Base-by-base conservation (phyloP, 2,329 filamentous ascomycete genomes). In the Zelopaecilomyces penicillatus region DNA sequence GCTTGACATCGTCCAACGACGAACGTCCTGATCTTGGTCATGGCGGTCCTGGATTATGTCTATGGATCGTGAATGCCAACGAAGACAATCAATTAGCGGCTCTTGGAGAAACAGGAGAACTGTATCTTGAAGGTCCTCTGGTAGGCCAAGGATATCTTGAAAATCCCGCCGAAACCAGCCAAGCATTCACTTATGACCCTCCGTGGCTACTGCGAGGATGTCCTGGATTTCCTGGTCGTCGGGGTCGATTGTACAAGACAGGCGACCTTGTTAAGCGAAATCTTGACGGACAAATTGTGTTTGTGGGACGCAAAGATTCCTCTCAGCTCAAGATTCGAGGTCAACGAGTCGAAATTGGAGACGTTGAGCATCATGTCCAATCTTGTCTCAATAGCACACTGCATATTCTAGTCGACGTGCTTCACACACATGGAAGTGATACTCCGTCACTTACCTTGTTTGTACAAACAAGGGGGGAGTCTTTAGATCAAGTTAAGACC, bases 301-400 rank as follows among this genome's bases (percentile, higher is more conserved):
- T 65, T 44, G 51, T 73, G 43, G 73, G 73, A 38, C 63, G 75
- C 33, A 73, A 72, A 50, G 75, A 78, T 52, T 65, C 65, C 0
- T 36, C 26, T 29, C 74, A 78, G 54, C 64, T 78, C 30, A 79
- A 79, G 53, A 57, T 79, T 7, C 65, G 68, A 29, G 78, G 78
- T 38, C 76, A 69, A 45, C 56, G 73, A 43, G 62, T 75, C 5
- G 48, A 50, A 30, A 34, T 50, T 30, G 46, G 48, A 5, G 48
- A 50, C 19, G 41, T 50, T 31, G 48, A 50, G 42, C 46, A 47
- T 41, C 45, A 50, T 32, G 43, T 48, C 36, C 11, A 35, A 37
- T n/a, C 26, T 29, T 43, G 32, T 32, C 36, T 39, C 30, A 31
- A 37, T 42, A 38, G 10, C 12, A 19, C 6, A 42, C 32, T 28